These are phyloP conservation scores for Corynascus novoguineensis DNA, from an alignment of 495 filamentous ascomycete genomes.

Conservation along the genomic window DNA sequence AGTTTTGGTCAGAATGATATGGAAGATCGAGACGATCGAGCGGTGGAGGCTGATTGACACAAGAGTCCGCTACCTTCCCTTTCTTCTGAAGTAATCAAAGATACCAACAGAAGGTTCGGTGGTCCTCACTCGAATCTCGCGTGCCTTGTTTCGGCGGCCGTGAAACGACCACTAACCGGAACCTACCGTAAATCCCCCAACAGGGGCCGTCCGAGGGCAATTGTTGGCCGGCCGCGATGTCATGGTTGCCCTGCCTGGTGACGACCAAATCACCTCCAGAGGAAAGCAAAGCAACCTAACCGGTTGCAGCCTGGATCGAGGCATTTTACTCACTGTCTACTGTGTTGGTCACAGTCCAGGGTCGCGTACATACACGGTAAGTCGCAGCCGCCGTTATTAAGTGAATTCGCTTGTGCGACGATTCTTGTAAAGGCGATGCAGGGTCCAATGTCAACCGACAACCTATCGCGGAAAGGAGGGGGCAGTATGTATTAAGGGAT, in stretches of 20 bases:
- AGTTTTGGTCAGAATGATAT: neutral
- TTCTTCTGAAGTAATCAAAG: too few species aligned
- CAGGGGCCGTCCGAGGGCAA: neutral
- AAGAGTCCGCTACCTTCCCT: neutral
- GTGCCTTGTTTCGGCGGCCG: neutral
- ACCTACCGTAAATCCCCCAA: neutral
- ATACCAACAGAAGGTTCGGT: too few species aligned
- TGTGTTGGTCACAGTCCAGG: too few species aligned
- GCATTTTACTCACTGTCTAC: too few species aligned
- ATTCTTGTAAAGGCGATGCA: neutral
- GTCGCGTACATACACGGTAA: too few species aligned
- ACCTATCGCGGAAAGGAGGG: too few species aligned
- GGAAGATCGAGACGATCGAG: neutral
- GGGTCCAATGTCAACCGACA: neutral
- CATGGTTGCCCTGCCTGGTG: neutral
- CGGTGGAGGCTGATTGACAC: neutral
- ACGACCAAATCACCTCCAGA: neutral
- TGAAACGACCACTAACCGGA: neutral
- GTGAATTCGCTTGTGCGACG: neutral
- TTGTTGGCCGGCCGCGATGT: neutral
- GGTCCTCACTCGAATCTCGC: neutral
- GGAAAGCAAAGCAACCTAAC: too few species aligned
- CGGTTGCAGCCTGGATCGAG: too few species aligned
- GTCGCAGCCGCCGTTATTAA: neutral
- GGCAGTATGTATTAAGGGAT: too few species aligned